A percentile compares a stretch with the other conserved stretches of the same genome.
These are phyloP conservation scores for Clitocybe nebularis DNA, from an alignment of 1,284 basidiomycete species.

Conservation along the genomic window DNA sequence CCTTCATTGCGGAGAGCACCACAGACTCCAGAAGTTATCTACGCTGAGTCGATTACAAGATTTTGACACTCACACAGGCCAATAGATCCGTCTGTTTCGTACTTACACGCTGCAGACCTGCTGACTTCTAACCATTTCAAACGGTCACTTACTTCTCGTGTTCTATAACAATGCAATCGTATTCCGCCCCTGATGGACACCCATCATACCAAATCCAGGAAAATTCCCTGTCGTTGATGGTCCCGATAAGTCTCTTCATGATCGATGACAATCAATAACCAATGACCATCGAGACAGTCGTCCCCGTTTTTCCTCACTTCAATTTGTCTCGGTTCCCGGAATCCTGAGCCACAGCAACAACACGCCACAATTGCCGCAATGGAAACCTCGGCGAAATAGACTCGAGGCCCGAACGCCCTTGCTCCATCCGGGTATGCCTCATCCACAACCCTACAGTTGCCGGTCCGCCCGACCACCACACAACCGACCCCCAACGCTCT, in stretches of 20 bases:
- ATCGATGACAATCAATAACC: constrained; percentile 1
- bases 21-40: too few relatives aligned
- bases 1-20: neutral
- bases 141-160: neutral
- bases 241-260: neutral
- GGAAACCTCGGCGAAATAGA: constrained; percentile 3
- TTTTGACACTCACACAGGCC: too few relatives aligned
- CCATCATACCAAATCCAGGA: neutral
- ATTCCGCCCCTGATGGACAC: neutral
- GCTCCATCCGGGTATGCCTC: constrained; percentile 3
- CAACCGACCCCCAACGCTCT: too few relatives aligned
- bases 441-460: neutral
- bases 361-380: neutral
- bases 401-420: neutral
- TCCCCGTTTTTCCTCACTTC: neutral
- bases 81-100: too few relatives aligned
- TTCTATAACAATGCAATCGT: neutral
- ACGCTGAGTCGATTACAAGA: too few relatives aligned
- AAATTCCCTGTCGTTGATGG: constrained; percentile 2
- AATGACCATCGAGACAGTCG: too few relatives aligned
- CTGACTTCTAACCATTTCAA: neutral
- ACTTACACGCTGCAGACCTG: neutral
- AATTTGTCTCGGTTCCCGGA: neutral
- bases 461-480: neutral
- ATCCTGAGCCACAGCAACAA: neutral